phyloP scores from a whole-genome alignment of 2,329 filamentous ascomycete species.

The Microdochium paspali region DNA sequence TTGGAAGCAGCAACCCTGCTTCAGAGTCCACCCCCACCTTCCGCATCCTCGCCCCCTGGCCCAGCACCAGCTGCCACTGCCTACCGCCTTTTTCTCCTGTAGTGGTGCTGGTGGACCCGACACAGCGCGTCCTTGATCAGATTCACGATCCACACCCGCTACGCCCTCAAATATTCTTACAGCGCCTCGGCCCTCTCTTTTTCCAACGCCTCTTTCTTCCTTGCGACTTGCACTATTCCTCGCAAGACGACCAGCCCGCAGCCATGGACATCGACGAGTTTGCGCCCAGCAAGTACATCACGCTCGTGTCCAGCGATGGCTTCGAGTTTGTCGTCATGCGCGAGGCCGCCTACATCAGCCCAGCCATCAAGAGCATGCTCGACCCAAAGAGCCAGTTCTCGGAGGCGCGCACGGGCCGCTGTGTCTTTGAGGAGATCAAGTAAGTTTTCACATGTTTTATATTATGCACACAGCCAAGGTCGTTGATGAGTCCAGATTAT shows the following conservation, averaged over 20 bases:
- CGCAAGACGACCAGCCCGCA: not conserved
- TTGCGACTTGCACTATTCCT: not conserved
- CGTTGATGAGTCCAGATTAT: conserved; percentile 27
- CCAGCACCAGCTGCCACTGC: not conserved
- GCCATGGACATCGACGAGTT: not conserved
- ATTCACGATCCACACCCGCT: not conserved
- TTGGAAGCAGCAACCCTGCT: not conserved
- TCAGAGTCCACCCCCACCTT: not conserved
- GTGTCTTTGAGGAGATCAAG: conserved; percentile 66
- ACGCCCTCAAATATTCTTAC: too few species aligned
- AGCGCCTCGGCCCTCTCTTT: not conserved
- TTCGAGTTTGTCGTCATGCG: conserved; percentile 70
- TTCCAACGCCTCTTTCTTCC: not conserved
- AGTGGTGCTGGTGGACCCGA: not conserved
- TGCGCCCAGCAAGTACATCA: conserved; percentile 56
- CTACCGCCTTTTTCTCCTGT: not conserved
- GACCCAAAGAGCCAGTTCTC: conserved; percentile 59
- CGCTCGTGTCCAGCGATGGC: conserved; percentile 65
- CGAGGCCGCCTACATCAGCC: conserved; percentile 60
- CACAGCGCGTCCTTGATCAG: not conserved
- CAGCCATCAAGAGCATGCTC: conserved; percentile 66
- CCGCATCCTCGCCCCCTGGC: not conserved
- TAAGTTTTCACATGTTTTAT: conserved; percentile 29
- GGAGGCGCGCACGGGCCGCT: conserved; percentile 56
- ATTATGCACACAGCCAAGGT: conserved; percentile 2